phyloP scores from a whole-genome alignment of 768 basidiomycete species.

The Xerocomellus amylosporus region DNA sequence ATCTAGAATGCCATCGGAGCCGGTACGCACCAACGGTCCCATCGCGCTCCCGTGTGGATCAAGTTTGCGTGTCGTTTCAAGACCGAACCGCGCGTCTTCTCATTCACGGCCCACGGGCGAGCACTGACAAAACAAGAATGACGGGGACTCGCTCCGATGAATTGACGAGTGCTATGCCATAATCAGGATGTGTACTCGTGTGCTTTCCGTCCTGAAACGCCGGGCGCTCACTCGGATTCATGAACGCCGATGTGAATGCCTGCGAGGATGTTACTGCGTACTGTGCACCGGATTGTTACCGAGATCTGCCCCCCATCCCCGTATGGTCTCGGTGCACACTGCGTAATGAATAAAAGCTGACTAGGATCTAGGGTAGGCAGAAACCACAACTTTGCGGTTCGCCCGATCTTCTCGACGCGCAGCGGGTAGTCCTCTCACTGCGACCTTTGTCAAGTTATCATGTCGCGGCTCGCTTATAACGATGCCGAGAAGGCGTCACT shows the following conservation, averaged over 20 bases:
- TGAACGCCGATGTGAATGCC: slow-evolving; percentile 8
- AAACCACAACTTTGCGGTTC: background rate
- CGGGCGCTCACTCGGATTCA: slow-evolving; percentile 14
- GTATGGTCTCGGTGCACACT: slow-evolving; percentile 5
- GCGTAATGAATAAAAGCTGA: slow-evolving; percentile 24
- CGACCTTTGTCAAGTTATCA: slow-evolving; percentile 16
- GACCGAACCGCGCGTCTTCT: background rate
- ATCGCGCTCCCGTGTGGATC: background rate
- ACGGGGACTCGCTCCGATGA: slow-evolving; percentile 11
- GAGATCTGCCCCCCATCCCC: slow-evolving; percentile 14
- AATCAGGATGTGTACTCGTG: background rate
- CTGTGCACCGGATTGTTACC: slow-evolving; percentile 16
- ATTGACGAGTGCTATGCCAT: slow-evolving; percentile 4
- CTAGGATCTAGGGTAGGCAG: no score
- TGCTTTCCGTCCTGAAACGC: background rate
- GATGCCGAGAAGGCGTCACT: slow-evolving; percentile 61
- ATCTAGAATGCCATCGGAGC: slow-evolving; percentile 10
- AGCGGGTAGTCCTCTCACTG: slow-evolving; percentile 15
- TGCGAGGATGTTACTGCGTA: slow-evolving; percentile 9
- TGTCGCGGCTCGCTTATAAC: slow-evolving; percentile 47
- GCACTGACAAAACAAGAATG: slow-evolving; percentile 1
- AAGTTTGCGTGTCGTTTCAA: background rate
- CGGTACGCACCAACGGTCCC: background rate
- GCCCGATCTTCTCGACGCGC: slow-evolving; percentile 6
- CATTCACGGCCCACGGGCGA: background rate